A percentile compares a stretch with the other conserved stretches of the same genome.
These are phyloP conservation scores for Sphaerulina vaccinii DNA, from an alignment of 2,329 filamentous ascomycete genomes.

Conservation along the genomic window DNA sequence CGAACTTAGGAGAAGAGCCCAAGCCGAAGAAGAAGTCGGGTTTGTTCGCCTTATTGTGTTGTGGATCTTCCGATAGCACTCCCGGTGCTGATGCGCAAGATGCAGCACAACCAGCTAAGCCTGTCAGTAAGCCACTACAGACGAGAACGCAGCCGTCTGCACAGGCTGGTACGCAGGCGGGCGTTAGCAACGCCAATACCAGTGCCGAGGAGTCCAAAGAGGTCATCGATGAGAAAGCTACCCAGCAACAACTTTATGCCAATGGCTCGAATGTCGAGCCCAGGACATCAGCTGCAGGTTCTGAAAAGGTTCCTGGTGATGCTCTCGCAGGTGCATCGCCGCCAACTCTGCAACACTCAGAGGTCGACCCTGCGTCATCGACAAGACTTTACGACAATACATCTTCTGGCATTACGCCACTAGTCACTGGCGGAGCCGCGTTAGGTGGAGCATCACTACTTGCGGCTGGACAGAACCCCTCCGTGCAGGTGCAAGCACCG, in stretches of 20 bases:
- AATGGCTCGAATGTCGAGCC: slow-evolving; percentile 19
- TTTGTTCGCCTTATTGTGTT: slow-evolving; percentile 61
- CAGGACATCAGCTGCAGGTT: slow-evolving; percentile 15
- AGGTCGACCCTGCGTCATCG: neutral
- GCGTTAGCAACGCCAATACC: slow-evolving; percentile 43
- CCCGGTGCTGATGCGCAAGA: slow-evolving; percentile 57
- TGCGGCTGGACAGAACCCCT: slow-evolving; percentile 30
- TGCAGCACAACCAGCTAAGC: slow-evolving; percentile 49
- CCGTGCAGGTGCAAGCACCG: slow-evolving; percentile 43
- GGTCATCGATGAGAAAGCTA: slow-evolving; percentile 46
- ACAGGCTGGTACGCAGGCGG: slow-evolving; percentile 51
- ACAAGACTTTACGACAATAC: neutral
- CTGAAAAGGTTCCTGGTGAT: slow-evolving; percentile 25
- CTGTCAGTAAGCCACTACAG: slow-evolving; percentile 40
- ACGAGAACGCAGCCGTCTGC: slow-evolving; percentile 40
- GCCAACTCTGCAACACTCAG: neutral
- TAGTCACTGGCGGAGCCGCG: slow-evolving; percentile 4
- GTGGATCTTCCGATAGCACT: slow-evolving; percentile 61
- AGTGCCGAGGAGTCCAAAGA: slow-evolving; percentile 47
- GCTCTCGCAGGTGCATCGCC: slow-evolving; percentile 23
- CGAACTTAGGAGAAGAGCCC: slow-evolving; percentile 33
- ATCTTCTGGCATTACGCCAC: slow-evolving; percentile 1
- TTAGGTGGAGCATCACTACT: slow-evolving; percentile 23
- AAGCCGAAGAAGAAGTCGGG: slow-evolving; percentile 46
- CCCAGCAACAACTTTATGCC: slow-evolving; percentile 11